A percentile compares a stretch with the other conserved stretches of the same genome.
These are phyloP conservation scores for Citrus glauca DNA, from an alignment of 345 rosid genomes.

Conservation along the genomic window DNA sequence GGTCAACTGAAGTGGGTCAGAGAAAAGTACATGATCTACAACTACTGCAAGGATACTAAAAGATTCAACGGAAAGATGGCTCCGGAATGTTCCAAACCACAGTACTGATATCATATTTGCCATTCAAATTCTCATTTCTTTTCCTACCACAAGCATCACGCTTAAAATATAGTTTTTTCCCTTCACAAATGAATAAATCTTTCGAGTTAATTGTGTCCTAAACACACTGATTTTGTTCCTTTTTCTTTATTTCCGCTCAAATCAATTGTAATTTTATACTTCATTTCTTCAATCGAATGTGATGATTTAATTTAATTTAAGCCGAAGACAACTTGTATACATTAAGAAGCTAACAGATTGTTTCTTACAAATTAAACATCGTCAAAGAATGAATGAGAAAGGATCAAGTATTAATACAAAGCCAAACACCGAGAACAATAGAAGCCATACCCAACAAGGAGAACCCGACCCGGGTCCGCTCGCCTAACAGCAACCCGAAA, in stretches of 20 bases:
- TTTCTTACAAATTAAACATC: not conserved
- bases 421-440: conserved; percentile 76
- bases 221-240: not conserved
- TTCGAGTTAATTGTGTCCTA: not conserved
- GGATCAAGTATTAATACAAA: conserved; percentile 41
- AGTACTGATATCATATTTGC: conserved; percentile 34
- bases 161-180: not conserved
- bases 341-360: not conserved
- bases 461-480: conserved; percentile 52
- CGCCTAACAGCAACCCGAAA: conserved; percentile 69
- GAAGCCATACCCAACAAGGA: conserved; percentile 62
- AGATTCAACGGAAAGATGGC: conserved; percentile 63
- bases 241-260: not conserved
- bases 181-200: not conserved
- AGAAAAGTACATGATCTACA: conserved; percentile 54
- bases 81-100: conserved; percentile 56
- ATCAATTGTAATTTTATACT: not conserved
- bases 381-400: not conserved
- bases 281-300: not conserved
- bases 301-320: not conserved
- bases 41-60: conserved; percentile 60
- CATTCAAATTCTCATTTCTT: conserved; percentile 5
- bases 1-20: conserved; percentile 49
- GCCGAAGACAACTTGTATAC: not conserved
- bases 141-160: not conserved